Conservation (phyloP, 768 basidiomycete species). For the Boletus insuetus region DNA sequence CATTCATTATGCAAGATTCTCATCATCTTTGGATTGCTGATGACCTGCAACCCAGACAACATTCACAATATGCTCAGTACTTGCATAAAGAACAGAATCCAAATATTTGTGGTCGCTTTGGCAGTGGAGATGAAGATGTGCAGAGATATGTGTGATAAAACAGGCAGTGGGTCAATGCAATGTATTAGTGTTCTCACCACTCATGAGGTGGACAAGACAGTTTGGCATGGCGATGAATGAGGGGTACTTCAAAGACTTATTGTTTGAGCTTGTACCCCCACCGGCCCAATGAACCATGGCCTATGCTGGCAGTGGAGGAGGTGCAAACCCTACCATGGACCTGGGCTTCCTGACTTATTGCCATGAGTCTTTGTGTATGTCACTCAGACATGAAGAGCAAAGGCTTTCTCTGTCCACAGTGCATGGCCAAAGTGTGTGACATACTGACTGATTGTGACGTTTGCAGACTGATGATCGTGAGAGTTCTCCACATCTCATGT, state of each 20-base stretch:
- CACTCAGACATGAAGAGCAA: slow-evolving; percentile 90
- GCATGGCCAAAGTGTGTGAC: slow-evolving; percentile 90
- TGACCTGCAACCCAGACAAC: slow-evolving; percentile 95
- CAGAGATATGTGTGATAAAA: slow-evolving; percentile 85
- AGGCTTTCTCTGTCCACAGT: slow-evolving; percentile 94
- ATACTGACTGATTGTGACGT: slow-evolving; percentile 98
- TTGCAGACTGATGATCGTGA: slow-evolving; percentile 94
- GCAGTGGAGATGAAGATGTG: slow-evolving; percentile 99
- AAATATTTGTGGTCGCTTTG: slow-evolving; percentile 89
- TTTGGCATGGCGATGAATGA: slow-evolving; percentile 99
- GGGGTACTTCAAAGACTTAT: slow-evolving; percentile 91
- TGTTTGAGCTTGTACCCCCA: slow-evolving; percentile 94
- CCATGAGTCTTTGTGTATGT: slow-evolving; percentile 86
- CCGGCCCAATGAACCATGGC: slow-evolving; percentile 72
- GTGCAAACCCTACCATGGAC: slow-evolving; percentile 70
- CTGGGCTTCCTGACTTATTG: slow-evolving; percentile 93
- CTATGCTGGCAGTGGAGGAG: slow-evolving; percentile 41
- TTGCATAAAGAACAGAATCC: slow-evolving; percentile 79
- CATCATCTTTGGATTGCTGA: slow-evolving; percentile 91
- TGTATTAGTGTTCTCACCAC: slow-evolving; percentile 1
- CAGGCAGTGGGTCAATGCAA: slow-evolving; percentile 60
- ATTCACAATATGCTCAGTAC: slow-evolving; percentile 92
- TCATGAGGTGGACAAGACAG: slow-evolving; percentile 48
- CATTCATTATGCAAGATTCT: slow-evolving; percentile 96
- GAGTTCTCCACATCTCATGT: slow-evolving; percentile 92